Base-by-base conservation (phyloP, 805 yeast genomes). In the Metschnikowia noctiluminum region DNA sequence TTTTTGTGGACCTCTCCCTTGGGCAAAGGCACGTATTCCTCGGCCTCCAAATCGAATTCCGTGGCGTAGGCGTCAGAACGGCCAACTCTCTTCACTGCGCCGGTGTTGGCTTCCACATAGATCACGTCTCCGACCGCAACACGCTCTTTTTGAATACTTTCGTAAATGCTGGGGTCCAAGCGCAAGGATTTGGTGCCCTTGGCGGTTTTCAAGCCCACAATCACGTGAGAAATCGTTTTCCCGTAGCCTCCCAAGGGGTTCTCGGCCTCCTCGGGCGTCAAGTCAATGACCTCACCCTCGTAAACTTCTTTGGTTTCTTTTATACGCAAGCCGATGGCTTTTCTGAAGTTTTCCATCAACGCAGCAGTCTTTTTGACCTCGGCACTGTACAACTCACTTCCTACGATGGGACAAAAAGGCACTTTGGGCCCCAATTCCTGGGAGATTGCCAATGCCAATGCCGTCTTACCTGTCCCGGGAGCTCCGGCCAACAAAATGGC, bases 11-110 rank as follows among this genome's bases (percentile, higher is more conserved):
- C 96, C 69, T 94, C 99, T 46, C 99, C 99, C 73, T 94, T 95
- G 52, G 99, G 99, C 60, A 95, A 78, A 38, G 99, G 97, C 21
- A 94, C 98, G 68, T 94, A 94, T 71, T 94, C 98, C 71, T 95
- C 97, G 28, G 98, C 97, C 77, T 94, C 98, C 51, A 95, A 80
- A 69, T 94, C 99, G 61, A 91, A 94, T 71, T 94, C 99, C 9
- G 99, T 90, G 26, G 99, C 97, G 62, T 90, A 90, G 0, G 97
- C 97, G 68, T 94, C 98, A n/a, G 96, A 87, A 67, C 99, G 81
- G 45, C 99, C 99, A 27, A 94, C 96, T 62, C 98, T 79, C 63
- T 92, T 92, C 37, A 94, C 97, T 21, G 96, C 89, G 38, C 99
- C 99, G 13, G 97, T 92, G 63, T 95, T 92, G 50, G 97, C 88